Evolutionary conservation across 2,329 filamentous ascomycete species (phyloP).

Genomic region (Cercospora brassicicola): DNA sequence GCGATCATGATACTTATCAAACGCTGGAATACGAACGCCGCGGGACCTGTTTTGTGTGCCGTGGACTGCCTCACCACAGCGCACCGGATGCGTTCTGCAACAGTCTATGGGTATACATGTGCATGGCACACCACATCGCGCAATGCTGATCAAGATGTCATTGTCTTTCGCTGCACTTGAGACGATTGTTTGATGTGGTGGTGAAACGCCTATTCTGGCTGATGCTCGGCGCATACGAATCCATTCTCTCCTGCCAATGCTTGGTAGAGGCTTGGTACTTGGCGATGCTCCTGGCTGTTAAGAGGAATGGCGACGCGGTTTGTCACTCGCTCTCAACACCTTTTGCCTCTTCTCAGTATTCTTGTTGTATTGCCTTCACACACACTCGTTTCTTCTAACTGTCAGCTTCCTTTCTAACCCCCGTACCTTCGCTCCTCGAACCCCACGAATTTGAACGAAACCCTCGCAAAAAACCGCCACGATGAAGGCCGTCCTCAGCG

Average conservation of each 20-base stretch:
- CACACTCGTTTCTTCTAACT: conserved; percentile 9
- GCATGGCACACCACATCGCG: not conserved
- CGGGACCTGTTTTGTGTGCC: not conserved
- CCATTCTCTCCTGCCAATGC: conserved; percentile 16
- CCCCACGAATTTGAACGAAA: not conserved
- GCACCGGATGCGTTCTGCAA: not conserved
- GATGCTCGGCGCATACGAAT: conserved; percentile 16
- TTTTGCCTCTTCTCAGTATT: conserved; percentile 11
- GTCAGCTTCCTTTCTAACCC: conserved; percentile 5
- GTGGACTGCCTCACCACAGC: not conserved
- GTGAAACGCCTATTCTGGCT: conserved; percentile 2
- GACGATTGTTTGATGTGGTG: not conserved
- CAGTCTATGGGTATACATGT: not conserved
- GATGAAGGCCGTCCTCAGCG: conserved; percentile 23
- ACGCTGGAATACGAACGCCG: not conserved
- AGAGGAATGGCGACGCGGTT: conserved; percentile 1
- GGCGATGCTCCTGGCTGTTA: conserved; percentile 6
- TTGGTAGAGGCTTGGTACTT: conserved; percentile 11
- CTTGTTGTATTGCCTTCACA: not conserved
- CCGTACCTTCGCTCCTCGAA: not conserved
- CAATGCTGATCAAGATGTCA: not conserved
- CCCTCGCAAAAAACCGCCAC: conserved; percentile 2
- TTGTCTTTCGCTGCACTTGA: not conserved
- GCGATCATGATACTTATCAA: not conserved
- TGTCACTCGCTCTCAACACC: conserved; percentile 6